A percentile compares a stretch with the other conserved stretches of the same genome.
These are phyloP conservation scores for Clavispora vitiphila DNA, from an alignment of 805 yeast genomes.

Conservation along the genomic window DNA sequence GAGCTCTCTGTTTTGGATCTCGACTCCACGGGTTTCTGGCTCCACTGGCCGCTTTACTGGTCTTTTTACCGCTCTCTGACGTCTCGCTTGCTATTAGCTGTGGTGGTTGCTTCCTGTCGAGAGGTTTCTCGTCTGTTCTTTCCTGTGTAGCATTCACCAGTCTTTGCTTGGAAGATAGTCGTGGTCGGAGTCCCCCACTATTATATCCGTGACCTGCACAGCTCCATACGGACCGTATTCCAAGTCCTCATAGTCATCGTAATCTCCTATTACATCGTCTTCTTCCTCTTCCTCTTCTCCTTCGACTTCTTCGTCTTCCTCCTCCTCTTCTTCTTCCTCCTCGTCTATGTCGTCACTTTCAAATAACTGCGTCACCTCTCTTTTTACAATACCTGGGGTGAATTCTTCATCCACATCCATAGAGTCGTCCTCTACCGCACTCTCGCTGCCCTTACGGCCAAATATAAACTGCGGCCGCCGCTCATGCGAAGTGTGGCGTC, in stretches of 20 bases:
- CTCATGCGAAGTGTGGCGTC: constrained; percentile 29
- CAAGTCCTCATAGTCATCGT: constrained; percentile 4
- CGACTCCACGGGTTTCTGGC: no score
- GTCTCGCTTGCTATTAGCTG: no score
- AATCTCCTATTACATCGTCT: constrained; percentile 3
- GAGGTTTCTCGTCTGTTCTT: no score
- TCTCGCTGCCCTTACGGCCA: constrained; percentile 3
- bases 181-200: constrained; percentile 31
- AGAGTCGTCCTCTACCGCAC: constrained; percentile 9
- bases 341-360: not conserved
- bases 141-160: not conserved
- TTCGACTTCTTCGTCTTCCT: not conserved
- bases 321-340: not conserved
- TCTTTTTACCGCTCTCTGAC: no score
- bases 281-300: constrained; percentile 3
- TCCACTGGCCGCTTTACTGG: no score
- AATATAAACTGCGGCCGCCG: constrained; percentile 18
- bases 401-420: constrained; percentile 3
- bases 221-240: not conserved
- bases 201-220: constrained; percentile 40
- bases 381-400: not conserved
- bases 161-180: constrained; percentile 5
- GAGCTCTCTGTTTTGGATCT: no score
- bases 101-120: no score
- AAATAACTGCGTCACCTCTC: not conserved